Evolutionary conservation across 495 filamentous ascomycete genomes (phyloP).

Genomic region (Xylaria palmicola): DNA sequence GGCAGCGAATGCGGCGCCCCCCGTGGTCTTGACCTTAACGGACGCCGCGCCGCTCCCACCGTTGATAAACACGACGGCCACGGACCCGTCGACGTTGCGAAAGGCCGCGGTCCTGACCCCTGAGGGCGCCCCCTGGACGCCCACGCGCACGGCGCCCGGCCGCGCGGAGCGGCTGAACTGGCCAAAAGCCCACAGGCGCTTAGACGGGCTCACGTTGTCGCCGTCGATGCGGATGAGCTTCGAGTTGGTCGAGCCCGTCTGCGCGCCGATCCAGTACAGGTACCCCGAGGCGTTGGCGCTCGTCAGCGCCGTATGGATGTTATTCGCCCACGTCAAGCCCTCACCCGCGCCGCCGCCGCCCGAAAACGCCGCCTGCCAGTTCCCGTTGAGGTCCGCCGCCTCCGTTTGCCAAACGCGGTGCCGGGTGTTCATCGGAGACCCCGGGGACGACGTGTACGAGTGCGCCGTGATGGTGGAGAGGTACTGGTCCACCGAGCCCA

Average conservation of each 20-base stretch:
- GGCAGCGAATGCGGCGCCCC: slow-evolving; percentile 10
- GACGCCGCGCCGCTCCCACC: slow-evolving; percentile 20
- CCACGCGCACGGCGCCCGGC: slow-evolving; percentile 47
- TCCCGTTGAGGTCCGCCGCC: slow-evolving; percentile 46
- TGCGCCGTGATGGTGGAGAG: slow-evolving; percentile 48
- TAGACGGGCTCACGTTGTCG: slow-evolving; percentile 31
- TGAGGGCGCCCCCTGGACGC: slow-evolving; percentile 26
- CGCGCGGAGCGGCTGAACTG: slow-evolving; percentile 46
- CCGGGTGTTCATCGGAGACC: slow-evolving; percentile 37
- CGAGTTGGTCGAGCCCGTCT: slow-evolving; percentile 39
- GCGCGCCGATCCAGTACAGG: slow-evolving; percentile 54
- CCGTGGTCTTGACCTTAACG: slow-evolving; percentile 24
- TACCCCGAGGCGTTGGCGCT: slow-evolving; percentile 46
- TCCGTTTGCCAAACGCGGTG: slow-evolving; percentile 53
- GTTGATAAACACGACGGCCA: slow-evolving; percentile 48
- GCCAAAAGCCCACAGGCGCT: slow-evolving; percentile 51
- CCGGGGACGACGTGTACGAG: slow-evolving; percentile 42
- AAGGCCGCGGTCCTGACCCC: slow-evolving; percentile 44
- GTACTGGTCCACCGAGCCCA: slow-evolving; percentile 41
- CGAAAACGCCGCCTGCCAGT: slow-evolving; percentile 46
- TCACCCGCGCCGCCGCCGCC: slow-evolving; percentile 42
- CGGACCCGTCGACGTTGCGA: slow-evolving; percentile 44
- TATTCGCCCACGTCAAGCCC: slow-evolving; percentile 53
- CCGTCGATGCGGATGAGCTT: slow-evolving; percentile 42
- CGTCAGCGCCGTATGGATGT: slow-evolving; percentile 46